Evolutionary conservation across 176 grass and related monocot genomes (phyloP).

Genomic region (Rhipidocladum racemiflorum): DNA sequence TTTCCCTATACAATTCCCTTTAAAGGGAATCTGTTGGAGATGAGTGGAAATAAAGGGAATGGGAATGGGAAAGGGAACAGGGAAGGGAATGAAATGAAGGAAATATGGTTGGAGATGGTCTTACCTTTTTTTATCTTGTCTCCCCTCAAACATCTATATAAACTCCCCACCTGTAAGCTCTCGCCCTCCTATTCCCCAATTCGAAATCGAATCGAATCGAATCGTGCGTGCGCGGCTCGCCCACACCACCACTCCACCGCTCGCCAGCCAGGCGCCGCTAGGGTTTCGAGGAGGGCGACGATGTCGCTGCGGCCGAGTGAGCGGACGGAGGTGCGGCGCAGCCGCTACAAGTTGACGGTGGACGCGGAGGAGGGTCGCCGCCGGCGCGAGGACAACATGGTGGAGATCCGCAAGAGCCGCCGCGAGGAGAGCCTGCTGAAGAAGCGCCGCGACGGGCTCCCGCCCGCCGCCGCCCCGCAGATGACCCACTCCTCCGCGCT

Average conservation of each 20-base stretch:
- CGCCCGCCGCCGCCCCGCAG: constrained; percentile 10
- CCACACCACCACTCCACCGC: neutral
- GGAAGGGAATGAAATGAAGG: too few species aligned
- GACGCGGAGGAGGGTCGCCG: constrained; percentile 78
- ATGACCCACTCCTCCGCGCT: constrained; percentile 37
- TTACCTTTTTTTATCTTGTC: too few species aligned
- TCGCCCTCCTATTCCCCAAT: constrained; percentile 33
- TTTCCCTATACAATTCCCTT: too few species aligned
- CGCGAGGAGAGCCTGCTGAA: constrained; percentile 81
- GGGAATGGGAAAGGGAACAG: too few species aligned
- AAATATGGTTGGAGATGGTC: too few species aligned
- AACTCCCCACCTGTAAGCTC: neutral
- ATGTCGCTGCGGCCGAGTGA: constrained; percentile 87
- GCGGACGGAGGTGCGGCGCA: constrained; percentile 52
- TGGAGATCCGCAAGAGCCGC: constrained; percentile 75
- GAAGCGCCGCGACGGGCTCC: constrained; percentile 68
- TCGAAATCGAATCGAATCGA: constrained; percentile 48
- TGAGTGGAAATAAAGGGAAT: too few species aligned
- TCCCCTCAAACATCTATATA: neutral
- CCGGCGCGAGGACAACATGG: constrained; percentile 61
- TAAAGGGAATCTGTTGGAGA: too few species aligned
- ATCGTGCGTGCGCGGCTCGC: constrained; percentile 21
- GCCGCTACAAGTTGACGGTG: constrained; percentile 80
- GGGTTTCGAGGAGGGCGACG: constrained; percentile 32
- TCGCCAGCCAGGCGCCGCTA: neutral